These are phyloP conservation scores for Cercospora berteroae DNA, from an alignment of 2,329 filamentous ascomycete genomes.

Conservation along the genomic window DNA sequence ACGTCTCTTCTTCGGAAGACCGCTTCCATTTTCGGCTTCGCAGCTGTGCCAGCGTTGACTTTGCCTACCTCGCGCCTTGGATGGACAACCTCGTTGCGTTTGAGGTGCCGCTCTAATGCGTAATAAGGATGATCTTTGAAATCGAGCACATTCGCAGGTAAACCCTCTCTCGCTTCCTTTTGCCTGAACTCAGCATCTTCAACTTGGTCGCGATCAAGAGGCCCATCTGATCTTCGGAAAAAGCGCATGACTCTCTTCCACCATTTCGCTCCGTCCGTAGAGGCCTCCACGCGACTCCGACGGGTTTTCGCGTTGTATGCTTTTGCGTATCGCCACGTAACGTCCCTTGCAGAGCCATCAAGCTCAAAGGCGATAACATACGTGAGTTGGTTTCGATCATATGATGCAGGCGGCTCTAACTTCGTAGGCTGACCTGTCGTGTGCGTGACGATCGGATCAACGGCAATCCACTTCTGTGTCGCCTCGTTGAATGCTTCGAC, in stretches of 20 bases:
- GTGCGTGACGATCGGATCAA: conserved; percentile 80
- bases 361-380: conserved; percentile 86
- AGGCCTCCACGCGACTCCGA: conserved; percentile 72
- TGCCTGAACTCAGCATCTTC: conserved; percentile 75
- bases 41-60: conserved; percentile 63
- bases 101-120: conserved; percentile 80
- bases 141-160: conserved; percentile 41
- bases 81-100: conserved; percentile 76
- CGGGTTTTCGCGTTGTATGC: conserved; percentile 88
- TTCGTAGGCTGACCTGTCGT: conserved; percentile 72
- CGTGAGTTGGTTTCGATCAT: conserved; percentile 70
- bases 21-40: conserved; percentile 61
- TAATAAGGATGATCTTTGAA: conserved; percentile 47
- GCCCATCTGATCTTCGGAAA: conserved; percentile 37
- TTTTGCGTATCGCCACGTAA: conserved; percentile 84
- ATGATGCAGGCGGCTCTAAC: conserved; percentile 79
- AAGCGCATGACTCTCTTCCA: conserved; percentile 52
- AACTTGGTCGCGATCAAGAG: conserved; percentile 70
- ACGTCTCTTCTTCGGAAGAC: conserved; percentile 84
- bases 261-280: conserved; percentile 57
- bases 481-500: conserved; percentile 85
- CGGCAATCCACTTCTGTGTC: conserved; percentile 85
- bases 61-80: conserved; percentile 73
- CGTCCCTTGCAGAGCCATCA: conserved; percentile 74
- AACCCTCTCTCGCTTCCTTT: conserved; percentile 68